Base-by-base conservation (phyloP, 2,329 filamentous ascomycete species). In the Exutisphaerella laricina region DNA sequence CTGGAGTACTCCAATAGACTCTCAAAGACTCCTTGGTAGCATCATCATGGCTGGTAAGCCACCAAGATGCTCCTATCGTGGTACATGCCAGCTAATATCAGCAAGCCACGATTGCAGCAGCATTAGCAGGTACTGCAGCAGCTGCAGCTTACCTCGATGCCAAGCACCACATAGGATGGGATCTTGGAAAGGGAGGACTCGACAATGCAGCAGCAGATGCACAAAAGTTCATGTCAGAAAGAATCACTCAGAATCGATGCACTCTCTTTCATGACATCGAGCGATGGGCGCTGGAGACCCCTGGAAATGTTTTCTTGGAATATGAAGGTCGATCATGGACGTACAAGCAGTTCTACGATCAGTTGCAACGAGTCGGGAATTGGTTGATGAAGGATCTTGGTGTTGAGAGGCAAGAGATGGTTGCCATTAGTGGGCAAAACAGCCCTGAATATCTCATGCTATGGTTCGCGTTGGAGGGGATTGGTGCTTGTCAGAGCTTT, bases 341-440 rank as follows among this genome's bases (percentile, higher is more conserved):
- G 1, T 94, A 85, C 62, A 77, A 77, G 16, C 71, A 89, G 56
- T 73, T 77, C 4, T 89, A 92, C 64, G 73, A 85, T 33, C 74
- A 68, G 9, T 75, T 77, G 2, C 70, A 92, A 34, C 78, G 79
- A 43, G 85, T 89, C 56, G 86, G 84, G 21, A 73, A 77, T 41
- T 94, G 84, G 82, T 68, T 94, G 36, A 80, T 80, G 62, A 73
- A 73, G 1, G 73, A 68, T 6, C 73, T 81, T 12, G 59, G 58
- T 2, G 43, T 65, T 9, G 49, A 58, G 37, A 46, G 50, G 16
- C 44, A 62, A 16, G 58, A 64, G 34, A 56, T 63, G 31, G 57
- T 64, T 4, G 60, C 61, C 12, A 46, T 65, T 5, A 58, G 61
- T 45, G 56, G 62, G 4, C 56, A 55, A 17, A 65, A 65, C 34